Evolutionary conservation across 2,329 filamentous ascomycete species (phyloP), one percentile per base, ranked within the genome.

Genomic region (Nothophoma quercina): DNA sequence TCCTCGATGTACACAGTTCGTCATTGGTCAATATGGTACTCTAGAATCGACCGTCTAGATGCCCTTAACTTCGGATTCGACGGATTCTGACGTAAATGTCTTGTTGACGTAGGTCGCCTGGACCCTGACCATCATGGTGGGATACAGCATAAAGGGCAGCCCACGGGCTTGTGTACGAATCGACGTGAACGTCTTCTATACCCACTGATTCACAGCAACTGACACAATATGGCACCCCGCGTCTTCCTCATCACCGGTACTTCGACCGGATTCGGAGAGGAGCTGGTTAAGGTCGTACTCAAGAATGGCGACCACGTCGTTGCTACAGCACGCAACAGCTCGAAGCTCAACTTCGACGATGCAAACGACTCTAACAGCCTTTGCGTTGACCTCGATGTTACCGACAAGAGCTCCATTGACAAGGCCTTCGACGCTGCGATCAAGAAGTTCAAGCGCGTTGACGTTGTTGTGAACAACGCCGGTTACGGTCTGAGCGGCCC

Each of bases 401-500:
- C 79, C 0, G 68, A 72, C n/a, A 60, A 65, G 41, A 56, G 58
- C 1, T 78, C 81, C 2, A 79, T 84, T 45, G 67, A 78, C 25
- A 70, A 69, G 7, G 79, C 79, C 1, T 79, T 83, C 57, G 70
- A 78, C 7, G 67, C 71, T 15, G 77, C 78, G 0, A 46, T 79
- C 19, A 68, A 77, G 2, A 79, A 79, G 39, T 87, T 85, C 62
- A 77, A 79, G 15, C 79, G 81, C 7, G 69, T 88, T 35, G 83
- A 87, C 63, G 79, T 86, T 1, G 80, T 86, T 5, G 78, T 85
- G 52, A 86, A 86, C 71, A 86, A 86, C 41, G 84, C 84, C 3
- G 85, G 84, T 2, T 86, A 85, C 52, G 81, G 81, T n/a, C 70
- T 83, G 1, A 64, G 71, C 5, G 81, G 80, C 10, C 77, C 80